A percentile compares a stretch with the other conserved stretches of the same genome.
Evolutionary conservation across 2,329 filamentous ascomycete genomes (phyloP).

Genomic region (Aspergillus melleus): DNA sequence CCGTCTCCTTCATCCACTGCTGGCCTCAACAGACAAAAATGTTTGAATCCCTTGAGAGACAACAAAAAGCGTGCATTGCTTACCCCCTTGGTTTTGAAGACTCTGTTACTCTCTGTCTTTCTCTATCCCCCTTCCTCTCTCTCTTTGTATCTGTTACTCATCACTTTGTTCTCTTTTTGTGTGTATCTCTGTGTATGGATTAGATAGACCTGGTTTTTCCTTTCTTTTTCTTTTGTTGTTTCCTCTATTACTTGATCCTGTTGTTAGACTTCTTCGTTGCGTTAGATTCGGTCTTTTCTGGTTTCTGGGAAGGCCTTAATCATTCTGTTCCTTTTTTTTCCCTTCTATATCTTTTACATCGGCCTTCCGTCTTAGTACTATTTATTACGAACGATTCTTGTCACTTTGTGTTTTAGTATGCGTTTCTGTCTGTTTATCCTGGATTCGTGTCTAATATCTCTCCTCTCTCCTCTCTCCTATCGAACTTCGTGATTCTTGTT

Average conservation of each 20-base stretch:
- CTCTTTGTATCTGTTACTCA: slow-evolving; percentile 4
- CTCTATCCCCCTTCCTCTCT: slow-evolving; percentile 6
- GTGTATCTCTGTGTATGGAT: slow-evolving; percentile 21
- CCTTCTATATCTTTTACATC: background rate
- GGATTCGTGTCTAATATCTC: too few relatives aligned
- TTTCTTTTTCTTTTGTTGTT: slow-evolving; percentile 7
- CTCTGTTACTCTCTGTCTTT: background rate
- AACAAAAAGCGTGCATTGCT: background rate
- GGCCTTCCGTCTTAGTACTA: background rate
- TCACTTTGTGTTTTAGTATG: background rate
- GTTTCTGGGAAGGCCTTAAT: slow-evolving; percentile 1
- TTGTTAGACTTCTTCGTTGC: slow-evolving; percentile 16
- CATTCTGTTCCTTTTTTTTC: slow-evolving; percentile 2
- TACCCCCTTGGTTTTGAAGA: too few relatives aligned
- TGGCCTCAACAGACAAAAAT: background rate
- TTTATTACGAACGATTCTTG: background rate
- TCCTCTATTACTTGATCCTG: too few relatives aligned
- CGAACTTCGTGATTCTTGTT: too few relatives aligned
- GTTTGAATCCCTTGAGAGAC: background rate
- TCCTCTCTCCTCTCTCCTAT: background rate
- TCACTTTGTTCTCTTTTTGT: slow-evolving; percentile 8
- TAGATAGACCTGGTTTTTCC: slow-evolving; percentile 30
- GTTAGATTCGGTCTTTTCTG: slow-evolving; percentile 15
- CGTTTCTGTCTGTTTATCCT: too few relatives aligned
- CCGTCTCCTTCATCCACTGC: background rate